Percentiles rank a stretch among this genome's conserved stretches.
These are phyloP conservation scores for Monosporascus sp. DNA, from an alignment of 2,329 filamentous ascomycete species.

Conservation along the genomic window DNA sequence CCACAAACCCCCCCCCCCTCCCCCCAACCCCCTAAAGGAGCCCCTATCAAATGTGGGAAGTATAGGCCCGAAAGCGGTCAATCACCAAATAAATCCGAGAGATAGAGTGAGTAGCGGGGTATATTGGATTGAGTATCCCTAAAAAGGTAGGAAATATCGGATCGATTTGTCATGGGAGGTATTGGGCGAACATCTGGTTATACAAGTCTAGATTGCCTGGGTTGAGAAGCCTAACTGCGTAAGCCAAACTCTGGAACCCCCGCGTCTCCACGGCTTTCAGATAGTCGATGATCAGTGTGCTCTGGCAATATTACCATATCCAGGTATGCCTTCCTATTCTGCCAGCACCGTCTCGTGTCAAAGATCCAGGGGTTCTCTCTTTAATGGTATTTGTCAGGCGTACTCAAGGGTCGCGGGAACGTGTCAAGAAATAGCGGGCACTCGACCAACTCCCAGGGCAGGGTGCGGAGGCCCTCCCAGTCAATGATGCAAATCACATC, in stretches of 20 bases:
- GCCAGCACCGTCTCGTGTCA: not conserved
- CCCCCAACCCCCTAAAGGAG: too few species aligned
- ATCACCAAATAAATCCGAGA: too few species aligned
- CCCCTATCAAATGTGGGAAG: too few species aligned
- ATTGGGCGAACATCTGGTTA: not conserved
- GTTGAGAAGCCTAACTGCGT: not conserved
- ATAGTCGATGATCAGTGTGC: not conserved
- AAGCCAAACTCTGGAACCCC: not conserved
- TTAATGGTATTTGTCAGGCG: not conserved
- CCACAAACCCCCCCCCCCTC: too few species aligned
- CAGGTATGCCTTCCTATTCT: not conserved
- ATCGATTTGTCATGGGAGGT: not conserved
- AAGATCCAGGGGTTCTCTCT: not conserved
- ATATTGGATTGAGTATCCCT: too few species aligned
- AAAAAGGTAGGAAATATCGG: too few species aligned
- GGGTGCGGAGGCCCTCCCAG: not conserved
- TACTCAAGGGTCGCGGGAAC: not conserved
- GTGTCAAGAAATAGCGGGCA: not conserved
- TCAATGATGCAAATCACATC: not conserved
- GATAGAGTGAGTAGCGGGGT: too few species aligned
- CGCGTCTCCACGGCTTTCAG: not conserved
- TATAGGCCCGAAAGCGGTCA: too few species aligned
- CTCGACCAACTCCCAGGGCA: not conserved
- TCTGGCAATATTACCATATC: not conserved
- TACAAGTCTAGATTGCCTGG: not conserved